Percentiles rank a stretch among this genome's conserved stretches.
Evolutionary conservation across 202 grass and related monocot species (phyloP).

Genomic region (Setaria italica): DNA sequence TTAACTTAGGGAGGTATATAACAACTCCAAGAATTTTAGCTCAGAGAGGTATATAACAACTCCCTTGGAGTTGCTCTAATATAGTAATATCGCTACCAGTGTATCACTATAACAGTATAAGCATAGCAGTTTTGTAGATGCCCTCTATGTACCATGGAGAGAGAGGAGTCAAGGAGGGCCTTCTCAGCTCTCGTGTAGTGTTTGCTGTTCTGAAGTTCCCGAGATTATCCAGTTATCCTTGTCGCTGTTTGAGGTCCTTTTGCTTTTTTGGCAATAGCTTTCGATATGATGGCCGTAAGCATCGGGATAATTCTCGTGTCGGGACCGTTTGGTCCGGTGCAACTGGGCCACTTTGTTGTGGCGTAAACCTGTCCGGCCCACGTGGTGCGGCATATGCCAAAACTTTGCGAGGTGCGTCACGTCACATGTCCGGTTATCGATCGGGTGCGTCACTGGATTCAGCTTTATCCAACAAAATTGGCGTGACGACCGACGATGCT

Average conservation of each 20-base stretch:
- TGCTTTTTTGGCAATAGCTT: constrained; percentile 1
- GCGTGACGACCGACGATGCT: not conserved
- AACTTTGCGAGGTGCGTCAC: not conserved
- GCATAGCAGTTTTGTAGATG: constrained; percentile 32
- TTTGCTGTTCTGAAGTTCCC: not conserved
- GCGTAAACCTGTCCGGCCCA: not conserved
- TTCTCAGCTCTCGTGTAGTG: constrained; percentile 20
- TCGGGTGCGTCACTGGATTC: not conserved
- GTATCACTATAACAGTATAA: constrained; percentile 5
- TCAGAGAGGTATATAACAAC: no score
- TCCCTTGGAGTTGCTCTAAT: no score
- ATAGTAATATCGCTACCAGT: not conserved
- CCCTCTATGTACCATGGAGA: constrained; percentile 9
- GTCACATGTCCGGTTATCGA: not conserved
- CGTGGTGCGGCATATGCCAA: constrained; percentile 6
- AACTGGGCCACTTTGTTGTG: not conserved
- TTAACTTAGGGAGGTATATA: no score
- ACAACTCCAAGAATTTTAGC: no score
- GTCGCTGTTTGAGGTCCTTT: not conserved
- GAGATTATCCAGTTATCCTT: not conserved
- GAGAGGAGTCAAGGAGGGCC: not conserved
- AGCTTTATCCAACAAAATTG: not conserved
- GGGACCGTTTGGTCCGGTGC: not conserved
- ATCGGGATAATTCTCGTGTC: constrained; percentile 11
- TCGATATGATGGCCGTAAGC: not conserved